Conservation (phyloP, 768 basidiomycete species). For the Mycena sanguinolenta region DNA sequence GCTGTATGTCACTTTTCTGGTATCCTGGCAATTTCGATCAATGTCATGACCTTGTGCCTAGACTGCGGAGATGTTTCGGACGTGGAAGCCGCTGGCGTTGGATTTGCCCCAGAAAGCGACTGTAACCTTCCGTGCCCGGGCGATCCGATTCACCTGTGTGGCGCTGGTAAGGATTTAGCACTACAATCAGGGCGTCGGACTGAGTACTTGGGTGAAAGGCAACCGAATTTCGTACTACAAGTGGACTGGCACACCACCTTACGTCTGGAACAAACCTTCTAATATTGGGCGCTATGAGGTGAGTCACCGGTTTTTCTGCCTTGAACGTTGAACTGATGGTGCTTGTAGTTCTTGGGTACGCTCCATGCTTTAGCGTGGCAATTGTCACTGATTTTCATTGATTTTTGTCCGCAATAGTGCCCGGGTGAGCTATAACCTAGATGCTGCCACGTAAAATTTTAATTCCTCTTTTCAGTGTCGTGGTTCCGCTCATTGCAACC, state of each 20-base stretch:
- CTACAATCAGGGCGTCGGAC: no score
- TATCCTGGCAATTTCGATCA: neutral
- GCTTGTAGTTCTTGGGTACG: slow-evolving; percentile 62
- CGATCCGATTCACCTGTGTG: slow-evolving; percentile 80
- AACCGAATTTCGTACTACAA: slow-evolving; percentile 61
- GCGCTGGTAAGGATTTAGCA: slow-evolving; percentile 64
- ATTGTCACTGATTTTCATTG: slow-evolving; percentile 2
- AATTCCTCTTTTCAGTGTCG: slow-evolving; percentile 56
- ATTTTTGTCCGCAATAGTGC: slow-evolving; percentile 1
- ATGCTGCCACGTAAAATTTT: neutral
- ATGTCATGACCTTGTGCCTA: slow-evolving; percentile 40
- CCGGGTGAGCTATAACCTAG: slow-evolving; percentile 6
- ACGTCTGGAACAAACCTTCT: slow-evolving; percentile 73
- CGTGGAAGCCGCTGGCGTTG: slow-evolving; percentile 56
- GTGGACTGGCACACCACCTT: slow-evolving; percentile 62
- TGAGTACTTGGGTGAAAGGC: no score
- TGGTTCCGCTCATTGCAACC: slow-evolving; percentile 83
- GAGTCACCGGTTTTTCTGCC: neutral
- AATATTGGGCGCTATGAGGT: slow-evolving; percentile 82
- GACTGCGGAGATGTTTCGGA: slow-evolving; percentile 80
- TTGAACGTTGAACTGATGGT: neutral
- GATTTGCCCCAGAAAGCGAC: slow-evolving; percentile 56
- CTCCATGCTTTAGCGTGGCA: slow-evolving; percentile 15
- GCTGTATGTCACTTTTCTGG: slow-evolving; percentile 64
- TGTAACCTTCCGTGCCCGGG: slow-evolving; percentile 74